Evolutionary conservation across 2,329 filamentous ascomycete genomes (phyloP).

Genomic region (Exophiala dermatitidis): DNA sequence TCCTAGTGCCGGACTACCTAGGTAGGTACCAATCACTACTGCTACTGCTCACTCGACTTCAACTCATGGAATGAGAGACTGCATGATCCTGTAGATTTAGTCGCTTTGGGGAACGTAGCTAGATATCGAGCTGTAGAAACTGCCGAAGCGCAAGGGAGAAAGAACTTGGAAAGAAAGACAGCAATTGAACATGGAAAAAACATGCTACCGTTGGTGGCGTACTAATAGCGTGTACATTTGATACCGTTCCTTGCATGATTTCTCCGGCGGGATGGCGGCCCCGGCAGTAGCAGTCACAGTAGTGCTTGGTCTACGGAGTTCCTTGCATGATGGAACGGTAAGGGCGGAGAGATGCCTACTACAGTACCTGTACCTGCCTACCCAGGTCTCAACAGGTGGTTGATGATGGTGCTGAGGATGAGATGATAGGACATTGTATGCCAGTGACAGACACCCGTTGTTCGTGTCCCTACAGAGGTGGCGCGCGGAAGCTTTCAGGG

Average conservation of each 20-base stretch:
- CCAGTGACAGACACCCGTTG: neutral
- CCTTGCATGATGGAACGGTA: conserved; percentile 8
- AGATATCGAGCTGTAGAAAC: neutral
- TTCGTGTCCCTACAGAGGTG: neutral
- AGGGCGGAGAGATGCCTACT: too few species aligned
- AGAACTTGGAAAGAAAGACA: neutral
- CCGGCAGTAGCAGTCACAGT: too few species aligned
- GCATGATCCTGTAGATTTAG: neutral
- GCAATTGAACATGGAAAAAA: neutral
- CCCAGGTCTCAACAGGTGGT: too few species aligned
- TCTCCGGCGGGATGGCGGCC: neutral
- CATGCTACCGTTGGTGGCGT: neutral
- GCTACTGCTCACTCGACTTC: too few species aligned
- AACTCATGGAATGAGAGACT: too few species aligned
- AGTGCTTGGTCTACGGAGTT: neutral
- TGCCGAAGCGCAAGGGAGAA: neutral
- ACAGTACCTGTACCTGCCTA: too few species aligned
- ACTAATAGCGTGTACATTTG: conserved; percentile 10
- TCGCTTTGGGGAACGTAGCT: neutral
- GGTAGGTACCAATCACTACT: too few species aligned
- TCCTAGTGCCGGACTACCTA: too few species aligned
- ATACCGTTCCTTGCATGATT: conserved; percentile 24
- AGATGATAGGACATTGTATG: neutral
- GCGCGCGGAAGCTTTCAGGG: conserved; percentile 19
- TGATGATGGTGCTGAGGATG: too few species aligned